phyloP scores from a whole-genome alignment of 2,329 filamentous ascomycete species.

The Ophiostoma sp. region DNA sequence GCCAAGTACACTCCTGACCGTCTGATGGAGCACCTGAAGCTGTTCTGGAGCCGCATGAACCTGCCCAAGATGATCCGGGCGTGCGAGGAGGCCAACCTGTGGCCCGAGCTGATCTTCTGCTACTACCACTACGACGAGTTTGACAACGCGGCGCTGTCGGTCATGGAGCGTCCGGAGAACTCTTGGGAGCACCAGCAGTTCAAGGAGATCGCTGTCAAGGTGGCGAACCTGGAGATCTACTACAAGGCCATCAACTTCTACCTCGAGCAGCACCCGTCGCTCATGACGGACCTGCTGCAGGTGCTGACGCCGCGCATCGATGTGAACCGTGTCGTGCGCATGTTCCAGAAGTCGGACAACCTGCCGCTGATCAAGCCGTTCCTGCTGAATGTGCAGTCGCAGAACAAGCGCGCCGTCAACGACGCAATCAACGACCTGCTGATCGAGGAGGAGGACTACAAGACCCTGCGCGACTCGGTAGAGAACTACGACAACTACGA shows the following conservation, averaged over 20 bases:
- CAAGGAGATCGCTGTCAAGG: slow-evolving; percentile 98
- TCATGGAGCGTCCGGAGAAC: slow-evolving; percentile 96
- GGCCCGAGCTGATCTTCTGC: slow-evolving; percentile 96
- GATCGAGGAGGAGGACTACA: slow-evolving; percentile 99
- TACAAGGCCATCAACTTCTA: slow-evolving; percentile 97
- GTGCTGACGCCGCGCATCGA: slow-evolving; percentile 89
- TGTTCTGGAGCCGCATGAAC: slow-evolving; percentile 98
- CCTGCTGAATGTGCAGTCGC: slow-evolving; percentile 87
- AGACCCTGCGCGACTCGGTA: slow-evolving; percentile 93
- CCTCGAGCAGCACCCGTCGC: slow-evolving; percentile 89
- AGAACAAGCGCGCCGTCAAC: slow-evolving; percentile 98
- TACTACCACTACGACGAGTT: slow-evolving; percentile 98
- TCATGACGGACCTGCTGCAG: slow-evolving; percentile 92
- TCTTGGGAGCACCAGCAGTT: slow-evolving; percentile 99
- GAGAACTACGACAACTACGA: slow-evolving; percentile 99
- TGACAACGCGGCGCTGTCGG: slow-evolving; percentile 92
- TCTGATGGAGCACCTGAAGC: slow-evolving; percentile 96
- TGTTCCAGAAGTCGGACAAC: slow-evolving; percentile 98
- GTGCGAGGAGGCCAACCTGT: slow-evolving; percentile 89
- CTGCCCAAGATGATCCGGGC: slow-evolving; percentile 94
- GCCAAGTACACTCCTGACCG: slow-evolving; percentile 93
- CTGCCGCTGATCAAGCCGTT: slow-evolving; percentile 98
- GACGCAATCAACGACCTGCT: slow-evolving; percentile 95
- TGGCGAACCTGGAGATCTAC: slow-evolving; percentile 97
- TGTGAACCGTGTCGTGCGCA: slow-evolving; percentile 97